Base-by-base conservation (phyloP, 2,329 filamentous ascomycete species). In the Fusarium secorum region DNA sequence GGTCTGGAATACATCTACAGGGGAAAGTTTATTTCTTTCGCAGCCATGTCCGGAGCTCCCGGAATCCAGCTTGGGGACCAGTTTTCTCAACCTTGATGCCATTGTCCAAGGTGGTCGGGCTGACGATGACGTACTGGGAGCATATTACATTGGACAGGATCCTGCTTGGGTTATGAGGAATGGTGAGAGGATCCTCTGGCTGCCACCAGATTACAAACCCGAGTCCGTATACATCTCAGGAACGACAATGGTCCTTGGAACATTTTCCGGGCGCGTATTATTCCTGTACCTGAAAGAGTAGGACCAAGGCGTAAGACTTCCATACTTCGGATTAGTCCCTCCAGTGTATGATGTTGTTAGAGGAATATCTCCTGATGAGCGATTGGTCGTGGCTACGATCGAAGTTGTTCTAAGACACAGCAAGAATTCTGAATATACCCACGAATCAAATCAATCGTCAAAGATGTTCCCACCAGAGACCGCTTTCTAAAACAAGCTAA, bases 191-290 rank as follows among this genome's bases (percentile, higher is more conserved):
- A 0, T 46, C 0, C 13, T 60, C 5, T 60, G 39, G 58, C 30
- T 60, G 1, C 58, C 58, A 4, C 26, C 26, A 14, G 39, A 60
- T 45, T 60, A 60, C 17, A n/a, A 7, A 28, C 26, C 26, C 17
- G 0, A 10, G 1, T 26, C 13, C 1, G 8, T 4, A 7, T 57
- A 33, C 14, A 10, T 38, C 4, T 30, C 26, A 2, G 33, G 58
- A 3, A 38, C 32, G 2, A 33, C 36, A 0, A 32, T 60, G 17
- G 26, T 32, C 2, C n/a, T 46, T 6, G 51, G 58, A 9, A 32
- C n/a, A 1, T 1, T 3, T 3, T 57, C 39, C 4, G 39, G 32
- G 4, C 11, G 18, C 10, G 39, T 46, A 17, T 3, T 45, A 3
- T 32, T 20, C 2, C 24, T 60, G 17, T 11, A 45, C 6, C 7